A percentile compares a stretch with the other conserved stretches of the same genome.
These are phyloP conservation scores for Tolypocladium sp. DNA, from an alignment of 2,329 filamentous ascomycete species.

Conservation along the genomic window DNA sequence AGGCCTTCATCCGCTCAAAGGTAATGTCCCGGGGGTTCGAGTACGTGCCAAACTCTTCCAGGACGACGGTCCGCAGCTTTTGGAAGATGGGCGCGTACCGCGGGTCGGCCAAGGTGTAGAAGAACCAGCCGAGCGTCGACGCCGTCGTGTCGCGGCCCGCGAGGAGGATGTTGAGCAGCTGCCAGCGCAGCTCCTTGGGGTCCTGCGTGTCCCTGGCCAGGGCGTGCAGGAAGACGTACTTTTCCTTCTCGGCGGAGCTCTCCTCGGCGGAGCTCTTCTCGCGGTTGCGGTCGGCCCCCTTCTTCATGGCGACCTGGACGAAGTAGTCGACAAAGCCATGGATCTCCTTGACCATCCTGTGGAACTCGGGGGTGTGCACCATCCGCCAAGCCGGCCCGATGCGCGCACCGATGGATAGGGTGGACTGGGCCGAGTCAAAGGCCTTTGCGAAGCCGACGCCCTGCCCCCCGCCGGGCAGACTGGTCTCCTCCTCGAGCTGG, in stretches of 20 bases:
- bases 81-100: slow-evolving; percentile 26
- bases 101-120: slow-evolving; percentile 29
- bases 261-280: too few species aligned
- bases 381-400: slow-evolving; percentile 35
- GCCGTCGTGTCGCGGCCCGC: slow-evolving; percentile 48
- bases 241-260: slow-evolving; percentile 6
- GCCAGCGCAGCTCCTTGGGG: slow-evolving; percentile 13
- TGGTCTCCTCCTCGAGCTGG: slow-evolving; percentile 22
- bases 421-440: slow-evolving; percentile 28
- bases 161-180: slow-evolving; percentile 30
- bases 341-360: slow-evolving; percentile 53
- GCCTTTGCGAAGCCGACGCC: slow-evolving; percentile 21
- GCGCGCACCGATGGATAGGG: slow-evolving; percentile 42
- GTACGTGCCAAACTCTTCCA: slow-evolving; percentile 41
- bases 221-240: slow-evolving; percentile 22
- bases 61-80: slow-evolving; percentile 30
- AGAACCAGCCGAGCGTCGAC: slow-evolving; percentile 36
- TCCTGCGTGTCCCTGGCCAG: slow-evolving; percentile 21
- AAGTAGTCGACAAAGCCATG: slow-evolving; percentile 62
- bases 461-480: slow-evolving; percentile 8
- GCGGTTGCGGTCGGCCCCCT: too few species aligned
- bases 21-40: slow-evolving; percentile 13
- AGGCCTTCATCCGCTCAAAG: slow-evolving; percentile 13
- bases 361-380: slow-evolving; percentile 46
- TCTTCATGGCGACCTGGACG: slow-evolving; percentile 46